Evolutionary conservation across 1,284 basidiomycete species (phyloP).

Genomic region (Retiboletus flavoniger): DNA sequence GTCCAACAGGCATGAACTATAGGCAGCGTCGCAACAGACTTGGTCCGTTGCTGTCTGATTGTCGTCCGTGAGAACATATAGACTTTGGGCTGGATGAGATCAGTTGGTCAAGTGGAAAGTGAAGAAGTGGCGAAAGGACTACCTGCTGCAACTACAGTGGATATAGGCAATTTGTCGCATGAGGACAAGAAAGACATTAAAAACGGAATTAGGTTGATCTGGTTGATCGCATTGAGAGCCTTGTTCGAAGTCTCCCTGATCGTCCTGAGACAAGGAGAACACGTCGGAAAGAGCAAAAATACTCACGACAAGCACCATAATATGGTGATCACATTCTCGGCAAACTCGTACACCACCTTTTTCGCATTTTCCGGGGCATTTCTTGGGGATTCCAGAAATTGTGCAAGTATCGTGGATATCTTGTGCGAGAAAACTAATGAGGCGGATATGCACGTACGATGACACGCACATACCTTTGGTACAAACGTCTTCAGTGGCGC

Average conservation of each 20-base stretch:
- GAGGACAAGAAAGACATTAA: conserved; percentile 80
- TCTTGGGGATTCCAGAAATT: conserved; percentile 61
- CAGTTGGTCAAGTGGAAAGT: conserved; percentile 3
- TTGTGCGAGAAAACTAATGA: conserved; percentile 31
- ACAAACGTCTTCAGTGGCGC: conserved; percentile 71
- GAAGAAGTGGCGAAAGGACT: conserved; percentile 15
- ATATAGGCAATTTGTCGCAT: conserved; percentile 62
- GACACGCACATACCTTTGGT: conserved; percentile 55
- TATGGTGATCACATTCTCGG: conserved; percentile 87
- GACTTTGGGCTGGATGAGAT: conserved; percentile 67
- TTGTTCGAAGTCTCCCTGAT: conserved; percentile 88
- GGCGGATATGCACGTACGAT: conserved; percentile 1
- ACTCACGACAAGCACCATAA: conserved; percentile 92
- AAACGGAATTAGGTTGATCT: conserved; percentile 72
- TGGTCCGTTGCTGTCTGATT: conserved; percentile 68
- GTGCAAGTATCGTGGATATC: conserved; percentile 75
- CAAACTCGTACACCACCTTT: conserved; percentile 79
- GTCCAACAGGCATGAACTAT: conserved; percentile 69
- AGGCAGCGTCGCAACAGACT: conserved; percentile 59
- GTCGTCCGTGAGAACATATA: conserved; percentile 89
- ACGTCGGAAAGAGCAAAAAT: neutral
- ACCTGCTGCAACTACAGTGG: conserved; percentile 80
- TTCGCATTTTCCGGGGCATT: conserved; percentile 64
- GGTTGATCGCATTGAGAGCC: conserved; percentile 83
- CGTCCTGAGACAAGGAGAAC: conserved; percentile 24